A percentile compares a stretch with the other conserved stretches of the same genome.
Evolutionary conservation across 306 rosid genomes (phyloP).

Genomic region (Castanopsis chinensis): DNA sequence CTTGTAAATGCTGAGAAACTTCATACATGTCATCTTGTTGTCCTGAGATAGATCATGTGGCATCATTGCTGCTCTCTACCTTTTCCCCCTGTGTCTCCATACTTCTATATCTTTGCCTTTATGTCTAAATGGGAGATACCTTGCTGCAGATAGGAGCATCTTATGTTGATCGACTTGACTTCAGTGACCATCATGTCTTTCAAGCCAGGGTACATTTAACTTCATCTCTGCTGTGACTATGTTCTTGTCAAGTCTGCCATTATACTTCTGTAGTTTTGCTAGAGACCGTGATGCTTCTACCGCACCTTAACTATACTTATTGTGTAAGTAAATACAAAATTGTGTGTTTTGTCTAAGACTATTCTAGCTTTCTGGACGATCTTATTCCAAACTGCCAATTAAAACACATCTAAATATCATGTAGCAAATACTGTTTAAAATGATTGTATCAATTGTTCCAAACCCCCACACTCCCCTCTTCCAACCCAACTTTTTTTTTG

Average conservation of each 20-base stretch:
- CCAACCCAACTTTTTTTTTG: not conserved
- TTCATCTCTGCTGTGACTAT: not conserved
- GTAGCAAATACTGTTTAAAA: not conserved
- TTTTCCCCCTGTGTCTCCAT: conserved; percentile 10
- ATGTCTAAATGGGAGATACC: conserved; percentile 31
- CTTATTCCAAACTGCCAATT: not conserved
- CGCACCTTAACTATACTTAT: not conserved
- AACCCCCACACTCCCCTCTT: not conserved
- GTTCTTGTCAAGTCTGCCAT: not conserved
- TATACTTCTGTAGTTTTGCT: not conserved
- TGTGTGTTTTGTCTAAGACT: not conserved
- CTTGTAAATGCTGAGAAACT: conserved; percentile 8
- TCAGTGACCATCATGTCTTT: conserved; percentile 79
- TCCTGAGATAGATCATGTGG: not conserved
- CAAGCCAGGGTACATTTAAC: conserved; percentile 46
- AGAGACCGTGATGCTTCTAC: not conserved
- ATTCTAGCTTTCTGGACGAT: not conserved
- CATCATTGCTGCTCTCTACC: not conserved
- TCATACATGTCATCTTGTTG: not conserved
- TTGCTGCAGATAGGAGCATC: conserved; percentile 67
- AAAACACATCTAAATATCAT: not conserved
- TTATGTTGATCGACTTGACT: conserved; percentile 69
- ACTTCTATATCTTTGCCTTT: conserved; percentile 14
- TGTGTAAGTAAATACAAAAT: not conserved
- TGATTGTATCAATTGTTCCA: not conserved